These are phyloP conservation scores for Beta corolliflora DNA, from an alignment of 179 eudicot species.

Conservation along the genomic window DNA sequence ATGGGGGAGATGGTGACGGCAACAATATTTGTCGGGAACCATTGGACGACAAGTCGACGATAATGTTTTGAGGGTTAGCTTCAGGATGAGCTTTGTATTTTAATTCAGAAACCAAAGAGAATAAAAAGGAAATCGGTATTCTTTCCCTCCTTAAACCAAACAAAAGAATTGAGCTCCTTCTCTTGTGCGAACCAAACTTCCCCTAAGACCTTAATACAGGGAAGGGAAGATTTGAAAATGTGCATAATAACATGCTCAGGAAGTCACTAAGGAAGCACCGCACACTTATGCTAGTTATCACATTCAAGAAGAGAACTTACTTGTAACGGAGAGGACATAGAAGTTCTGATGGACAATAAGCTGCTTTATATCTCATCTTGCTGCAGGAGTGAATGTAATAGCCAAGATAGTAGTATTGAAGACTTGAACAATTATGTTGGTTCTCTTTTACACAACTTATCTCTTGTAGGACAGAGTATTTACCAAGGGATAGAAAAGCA, in stretches of 20 bases:
- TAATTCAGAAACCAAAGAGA: no score
- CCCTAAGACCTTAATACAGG: neutral
- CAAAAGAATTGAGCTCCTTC: no score
- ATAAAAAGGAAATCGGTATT: no score
- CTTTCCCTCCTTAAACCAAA: no score
- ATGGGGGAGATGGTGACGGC: no score
- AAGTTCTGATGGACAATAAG: slow-evolving; percentile 92
- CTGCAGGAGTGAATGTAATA: slow-evolving; percentile 94
- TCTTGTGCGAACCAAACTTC: no score
- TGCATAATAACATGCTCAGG: neutral
- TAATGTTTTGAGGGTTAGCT: no score
- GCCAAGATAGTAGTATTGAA: slow-evolving; percentile 93
- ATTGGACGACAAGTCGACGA: no score
- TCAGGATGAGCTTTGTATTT: no score
- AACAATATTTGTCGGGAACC: no score
- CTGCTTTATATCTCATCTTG: slow-evolving; percentile 98
- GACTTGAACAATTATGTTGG: slow-evolving; percentile 68
- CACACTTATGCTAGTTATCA: neutral
- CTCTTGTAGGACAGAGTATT: slow-evolving; percentile 85
- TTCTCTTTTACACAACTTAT: slow-evolving; percentile 79
- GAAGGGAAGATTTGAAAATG: neutral
- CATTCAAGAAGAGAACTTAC: slow-evolving; percentile 53
- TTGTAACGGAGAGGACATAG: slow-evolving; percentile 90
- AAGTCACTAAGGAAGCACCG: neutral
- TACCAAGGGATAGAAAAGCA: slow-evolving; percentile 87